Conservation (phyloP, 2,329 filamentous ascomycete species). For the Xylaria sp. region DNA sequence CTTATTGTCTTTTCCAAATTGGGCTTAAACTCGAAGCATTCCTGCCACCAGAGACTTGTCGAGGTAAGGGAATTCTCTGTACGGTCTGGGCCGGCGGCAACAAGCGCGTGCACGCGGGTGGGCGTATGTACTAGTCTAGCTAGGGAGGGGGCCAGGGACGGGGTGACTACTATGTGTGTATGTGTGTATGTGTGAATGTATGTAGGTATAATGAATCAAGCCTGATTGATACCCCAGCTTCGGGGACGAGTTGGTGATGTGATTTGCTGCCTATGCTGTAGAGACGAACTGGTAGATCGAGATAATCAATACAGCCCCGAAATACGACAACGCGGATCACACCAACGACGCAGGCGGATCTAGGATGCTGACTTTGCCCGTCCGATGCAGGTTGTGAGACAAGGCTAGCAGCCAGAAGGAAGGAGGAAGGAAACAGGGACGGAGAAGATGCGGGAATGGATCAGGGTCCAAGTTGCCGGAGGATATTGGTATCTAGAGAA, state of each 20-base stretch:
- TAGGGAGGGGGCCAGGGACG: constrained; percentile 12
- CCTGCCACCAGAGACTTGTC: constrained; percentile 24
- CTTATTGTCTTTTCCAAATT: constrained; percentile 29
- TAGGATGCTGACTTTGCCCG: constrained; percentile 33
- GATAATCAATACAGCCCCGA: constrained; percentile 24
- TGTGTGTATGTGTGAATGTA: background rate
- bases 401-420: constrained; percentile 34
- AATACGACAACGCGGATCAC: constrained; percentile 33
- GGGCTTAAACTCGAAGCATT: constrained; percentile 36
- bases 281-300: constrained; percentile 19
- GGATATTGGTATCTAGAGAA: background rate
- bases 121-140: constrained; percentile 14
- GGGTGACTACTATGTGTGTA: background rate
- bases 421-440: constrained; percentile 29
- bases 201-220: constrained; percentile 15
- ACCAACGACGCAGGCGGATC: constrained; percentile 37
- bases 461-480: constrained; percentile 10
- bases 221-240: constrained; percentile 22
- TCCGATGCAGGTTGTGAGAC: constrained; percentile 38
- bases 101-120: constrained; percentile 27
- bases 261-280: constrained; percentile 13
- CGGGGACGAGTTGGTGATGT: constrained; percentile 15
- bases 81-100: constrained; percentile 36
- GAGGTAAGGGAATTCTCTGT: constrained; percentile 29
- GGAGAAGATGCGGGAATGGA: constrained; percentile 14